These are phyloP conservation scores for Simmondsia chinensis DNA, from an alignment of 148 eudicot genomes.

Conservation along the genomic window DNA sequence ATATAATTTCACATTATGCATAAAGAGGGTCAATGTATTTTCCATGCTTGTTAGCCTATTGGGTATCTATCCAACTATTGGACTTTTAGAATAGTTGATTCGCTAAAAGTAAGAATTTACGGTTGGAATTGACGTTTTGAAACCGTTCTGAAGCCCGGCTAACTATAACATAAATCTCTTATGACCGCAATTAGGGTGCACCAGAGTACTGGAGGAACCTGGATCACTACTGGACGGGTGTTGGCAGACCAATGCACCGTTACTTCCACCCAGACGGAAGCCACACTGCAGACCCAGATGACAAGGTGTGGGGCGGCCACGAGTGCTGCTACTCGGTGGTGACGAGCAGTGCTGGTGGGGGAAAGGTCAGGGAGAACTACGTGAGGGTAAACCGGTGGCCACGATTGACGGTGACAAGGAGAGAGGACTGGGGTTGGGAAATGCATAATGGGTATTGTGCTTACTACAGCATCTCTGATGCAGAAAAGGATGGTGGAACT, in stretches of 20 bases:
- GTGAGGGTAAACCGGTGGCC: slow-evolving; percentile 92
- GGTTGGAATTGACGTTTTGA: no score
- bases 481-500: slow-evolving; percentile 61
- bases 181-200: slow-evolving; percentile 49
- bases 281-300: slow-evolving; percentile 61
- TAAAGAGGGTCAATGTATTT: no score
- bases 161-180: not conserved
- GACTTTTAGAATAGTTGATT: no score
- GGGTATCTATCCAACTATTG: no score
- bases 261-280: slow-evolving; percentile 84
- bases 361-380: slow-evolving; percentile 61
- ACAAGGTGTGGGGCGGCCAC: slow-evolving; percentile 87
- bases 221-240: slow-evolving; percentile 69
- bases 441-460: slow-evolving; percentile 46
- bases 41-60: no score
- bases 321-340: slow-evolving; percentile 62
- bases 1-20: no score
- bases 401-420: slow-evolving; percentile 39
- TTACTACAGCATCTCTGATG: slow-evolving; percentile 67
- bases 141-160: no score
- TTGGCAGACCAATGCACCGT: slow-evolving; percentile 48
- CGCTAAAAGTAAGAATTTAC: no score
- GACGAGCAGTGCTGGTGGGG: slow-evolving; percentile 34
- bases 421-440: slow-evolving; percentile 87
- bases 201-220: slow-evolving; percentile 72